Evolutionary conservation across 176 grass and related monocot genomes (phyloP), one percentile per base, ranked within the genome.

Genomic region (Alloteropsis semialata): DNA sequence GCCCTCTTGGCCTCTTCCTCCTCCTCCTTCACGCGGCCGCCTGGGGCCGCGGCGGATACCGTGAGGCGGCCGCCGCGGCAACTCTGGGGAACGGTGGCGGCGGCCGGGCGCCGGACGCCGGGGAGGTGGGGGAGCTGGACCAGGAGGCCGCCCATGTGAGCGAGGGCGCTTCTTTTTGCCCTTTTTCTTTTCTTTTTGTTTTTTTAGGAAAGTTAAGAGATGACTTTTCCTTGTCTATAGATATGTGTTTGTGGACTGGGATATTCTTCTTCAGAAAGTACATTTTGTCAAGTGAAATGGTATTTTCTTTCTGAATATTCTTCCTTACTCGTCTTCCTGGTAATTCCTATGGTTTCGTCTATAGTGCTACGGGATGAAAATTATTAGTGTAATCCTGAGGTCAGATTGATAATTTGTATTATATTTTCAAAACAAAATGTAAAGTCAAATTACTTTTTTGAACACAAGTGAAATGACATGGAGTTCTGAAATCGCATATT

Each of bases 1-100:
- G 67, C 41, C 58, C 74, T 65, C 58, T 70, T 75, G 87, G 74
- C 77, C 58, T 90, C 75, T 50, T 87, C 81, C 77, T 83, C 84
- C 17, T 79, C 78, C 54, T 90, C 74, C 68, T 88, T 88, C 38
- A 88, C 75, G 39, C 56, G 69, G 30, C 87, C 81, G 10, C 81
- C 75, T 22, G 75, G 10, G 8, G 68, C 68, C n/a, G 59, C 81
- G 32, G 87, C 87, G 2, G 57, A 66, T 46, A 74, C 59, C 5
- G 32, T 73, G 69, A 84, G 19, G 14, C 81, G 49, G 18, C 38
- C 18, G 57, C 39, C 27, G 24, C 87, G 58, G 82, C 19, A 64
- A 32, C 87, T 75, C 41, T 24, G 69, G 50, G 15, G 32, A 13
- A 42, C 39, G 39, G 28, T 39, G 2, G 41, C 38, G 60, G 61